Percentiles rank a stretch among this genome's conserved stretches.
phyloP scores from a whole-genome alignment of 345 rosid genomes.

The Camelina sativa region DNA sequence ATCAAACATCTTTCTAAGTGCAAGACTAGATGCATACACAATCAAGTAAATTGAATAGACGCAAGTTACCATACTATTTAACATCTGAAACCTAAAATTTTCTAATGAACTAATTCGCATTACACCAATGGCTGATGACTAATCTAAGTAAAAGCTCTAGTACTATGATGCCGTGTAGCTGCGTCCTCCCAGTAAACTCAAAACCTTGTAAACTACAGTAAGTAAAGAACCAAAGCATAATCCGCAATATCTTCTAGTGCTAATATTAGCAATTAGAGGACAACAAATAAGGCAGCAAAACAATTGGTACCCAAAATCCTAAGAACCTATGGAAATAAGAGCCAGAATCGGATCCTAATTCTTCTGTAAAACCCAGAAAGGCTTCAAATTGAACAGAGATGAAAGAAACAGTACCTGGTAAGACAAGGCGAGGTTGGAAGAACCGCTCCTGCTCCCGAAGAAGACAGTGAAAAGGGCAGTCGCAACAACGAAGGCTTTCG shows the following conservation, averaged over 20 bases:
- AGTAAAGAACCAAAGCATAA: not conserved
- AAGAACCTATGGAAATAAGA: not conserved
- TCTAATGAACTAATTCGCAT: not conserved
- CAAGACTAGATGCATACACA: not conserved
- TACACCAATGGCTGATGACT: not conserved
- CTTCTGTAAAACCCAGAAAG: not conserved
- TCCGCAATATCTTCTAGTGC: not conserved
- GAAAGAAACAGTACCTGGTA: constrained; percentile 56
- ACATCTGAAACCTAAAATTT: constrained; percentile 5
- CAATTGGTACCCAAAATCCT: not conserved
- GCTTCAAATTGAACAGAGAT: not conserved
- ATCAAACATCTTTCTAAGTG: not conserved
- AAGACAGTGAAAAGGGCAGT: constrained; percentile 66
- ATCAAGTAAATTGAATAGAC: not conserved
- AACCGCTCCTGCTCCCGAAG: constrained; percentile 76
- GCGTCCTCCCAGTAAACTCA: not conserved
- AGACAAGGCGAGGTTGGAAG: constrained; percentile 66
- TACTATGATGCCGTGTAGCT: constrained; percentile 4
- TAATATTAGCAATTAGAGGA: not conserved
- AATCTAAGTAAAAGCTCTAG: constrained; percentile 2
- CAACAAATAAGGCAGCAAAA: not conserved
- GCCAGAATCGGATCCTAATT: not conserved
- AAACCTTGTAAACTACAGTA: constrained; percentile 5
- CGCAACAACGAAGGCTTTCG: constrained; percentile 63
- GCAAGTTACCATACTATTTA: not conserved